phyloP scores from a whole-genome alignment of 192 early-diverging fungal genomes.

The Coemansia sp. region DNA sequence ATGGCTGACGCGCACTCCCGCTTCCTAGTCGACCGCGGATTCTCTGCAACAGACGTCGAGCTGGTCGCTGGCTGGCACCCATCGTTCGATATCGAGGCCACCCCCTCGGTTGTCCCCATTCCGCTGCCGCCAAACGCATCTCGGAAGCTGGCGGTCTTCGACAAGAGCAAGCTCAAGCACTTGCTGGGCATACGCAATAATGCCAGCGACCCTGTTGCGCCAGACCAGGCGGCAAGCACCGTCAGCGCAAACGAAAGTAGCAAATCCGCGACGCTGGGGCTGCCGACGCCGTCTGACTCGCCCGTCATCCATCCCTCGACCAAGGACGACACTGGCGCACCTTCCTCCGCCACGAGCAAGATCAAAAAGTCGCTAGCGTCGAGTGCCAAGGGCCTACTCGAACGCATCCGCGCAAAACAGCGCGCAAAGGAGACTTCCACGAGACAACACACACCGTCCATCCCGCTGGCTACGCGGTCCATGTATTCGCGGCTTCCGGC shows the following conservation, averaged over 20 bases:
- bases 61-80: constrained; percentile 25
- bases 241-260: background rate
- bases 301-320: constrained; percentile 15
- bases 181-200: constrained; percentile 17
- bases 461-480: constrained; percentile 24
- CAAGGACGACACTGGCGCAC: background rate
- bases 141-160: constrained; percentile 18
- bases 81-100: constrained; percentile 32
- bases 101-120: constrained; percentile 19
- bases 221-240: background rate
- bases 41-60: constrained; percentile 3
- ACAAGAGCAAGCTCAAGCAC: constrained; percentile 36
- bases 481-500: constrained; percentile 48
- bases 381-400: constrained; percentile 31
- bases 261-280: background rate
- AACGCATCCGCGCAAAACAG: constrained; percentile 55
- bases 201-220: background rate
- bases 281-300: constrained; percentile 33
- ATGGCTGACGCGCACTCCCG: constrained; percentile 21
- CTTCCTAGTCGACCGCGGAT: constrained; percentile 30
- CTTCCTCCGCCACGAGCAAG: background rate
- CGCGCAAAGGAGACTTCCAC: constrained; percentile 23
- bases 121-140: constrained; percentile 18
- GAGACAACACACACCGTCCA: background rate
- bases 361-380: constrained; percentile 10